Base-by-base conservation (phyloP, 371 early-diverging fungal species). In the Batkoa obscura region DNA sequence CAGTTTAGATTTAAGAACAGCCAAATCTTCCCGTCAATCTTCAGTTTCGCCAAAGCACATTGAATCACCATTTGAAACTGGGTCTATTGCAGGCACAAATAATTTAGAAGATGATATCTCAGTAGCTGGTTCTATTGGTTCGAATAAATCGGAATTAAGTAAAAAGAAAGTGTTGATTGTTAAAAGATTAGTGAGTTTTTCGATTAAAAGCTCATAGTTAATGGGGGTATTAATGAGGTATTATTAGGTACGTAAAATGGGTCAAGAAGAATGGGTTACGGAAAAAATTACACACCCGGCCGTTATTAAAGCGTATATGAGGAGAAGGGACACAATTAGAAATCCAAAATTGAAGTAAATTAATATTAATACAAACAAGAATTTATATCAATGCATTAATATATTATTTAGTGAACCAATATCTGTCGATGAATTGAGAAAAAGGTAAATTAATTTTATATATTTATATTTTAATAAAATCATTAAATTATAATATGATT, bases 241-340 rank as follows among this genome's bases (percentile, higher is more conserved):
- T 23, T 23, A 23, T 23, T 15, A 45, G 15, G 12, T 45, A 15
- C 15, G 12, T 4, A 15, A 12, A 4, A 76, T 76, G n/a, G 91
- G 88, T 0, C 80, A 83, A 58, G 64, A 74, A 12, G 69, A 66
- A 30, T 86, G 87, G 85, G 76, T 78, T 51, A 66, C 78, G 30
- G 92, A 93, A 61, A 71, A 82, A 2, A 71, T 95, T 17, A 79
- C 75, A 3, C 90, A 93, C 58, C 73, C 78, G 15, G 76, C 81
- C 1, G 90, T 95, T 0, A 86, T 92, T 51, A 87, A 89, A 57
- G 84, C 86, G 13, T 95, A 95, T 53, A 62, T 88, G 59, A 74
- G 87, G 12, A 87, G 88, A 43, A 74, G 89, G 3, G 77, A 79
- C 52, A 68, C 84, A 59, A 88, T 93, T 62, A 88, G 88, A 61